These are phyloP conservation scores for Periconia macrospinosa DNA, from an alignment of 2,329 filamentous ascomycete genomes.

Conservation along the genomic window DNA sequence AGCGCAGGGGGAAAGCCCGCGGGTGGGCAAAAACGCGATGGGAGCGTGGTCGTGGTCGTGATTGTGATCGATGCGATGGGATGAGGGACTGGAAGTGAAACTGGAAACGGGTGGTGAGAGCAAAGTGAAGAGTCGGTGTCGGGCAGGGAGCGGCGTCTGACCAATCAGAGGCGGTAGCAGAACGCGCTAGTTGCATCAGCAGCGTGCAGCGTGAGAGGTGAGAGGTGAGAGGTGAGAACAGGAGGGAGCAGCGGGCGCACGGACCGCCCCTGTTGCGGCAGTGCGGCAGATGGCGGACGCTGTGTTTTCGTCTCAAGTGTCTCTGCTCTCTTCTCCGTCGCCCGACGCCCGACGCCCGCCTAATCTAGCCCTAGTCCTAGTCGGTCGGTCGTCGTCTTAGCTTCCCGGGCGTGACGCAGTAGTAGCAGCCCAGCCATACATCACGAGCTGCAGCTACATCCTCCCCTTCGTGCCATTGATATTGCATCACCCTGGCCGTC, in stretches of 20 bases:
- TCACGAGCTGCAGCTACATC: neutral
- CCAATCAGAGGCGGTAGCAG: conserved; percentile 11
- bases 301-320: no score
- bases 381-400: no score
- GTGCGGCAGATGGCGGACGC: no score
- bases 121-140: conserved; percentile 14
- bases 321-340: no score
- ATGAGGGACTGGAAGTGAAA: conserved; percentile 23
- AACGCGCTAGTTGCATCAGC: conserved; percentile 1
- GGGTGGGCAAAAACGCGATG: conserved; percentile 28
- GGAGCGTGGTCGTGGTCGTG: conserved; percentile 6
- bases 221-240: no score
- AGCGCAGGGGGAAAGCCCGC: conserved; percentile 32
- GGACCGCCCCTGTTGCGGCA: no score
- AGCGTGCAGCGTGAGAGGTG: neutral
- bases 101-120: conserved; percentile 14
- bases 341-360: no score
- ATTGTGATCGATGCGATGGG: conserved; percentile 13
- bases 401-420: neutral
- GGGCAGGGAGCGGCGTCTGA: neutral
- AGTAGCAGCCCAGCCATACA: neutral
- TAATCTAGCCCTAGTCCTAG: no score
- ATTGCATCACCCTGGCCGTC: neutral
- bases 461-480: conserved; percentile 1
- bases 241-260: no score